phyloP scores from a whole-genome alignment of 2,329 filamentous ascomycete genomes.

The Boeremia lycopersici region DNA sequence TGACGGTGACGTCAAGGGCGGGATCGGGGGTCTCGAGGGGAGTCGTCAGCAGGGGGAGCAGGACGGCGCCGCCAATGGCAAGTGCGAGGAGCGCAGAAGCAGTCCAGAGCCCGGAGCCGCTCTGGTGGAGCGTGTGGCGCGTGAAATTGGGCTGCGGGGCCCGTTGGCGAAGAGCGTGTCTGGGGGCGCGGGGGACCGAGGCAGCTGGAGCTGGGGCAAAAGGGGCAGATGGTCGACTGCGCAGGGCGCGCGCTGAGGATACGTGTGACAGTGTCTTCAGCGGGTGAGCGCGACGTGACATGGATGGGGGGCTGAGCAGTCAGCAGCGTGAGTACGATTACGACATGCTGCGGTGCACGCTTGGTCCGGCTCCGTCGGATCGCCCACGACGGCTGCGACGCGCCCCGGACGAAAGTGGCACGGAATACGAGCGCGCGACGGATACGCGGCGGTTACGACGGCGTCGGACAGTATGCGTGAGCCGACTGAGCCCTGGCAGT shows the following conservation, averaged over 20 bases:
- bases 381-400: constrained; percentile 4
- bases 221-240: constrained; percentile 19
- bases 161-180: constrained; percentile 17
- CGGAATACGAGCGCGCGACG: too few species aligned
- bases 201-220: constrained; percentile 20
- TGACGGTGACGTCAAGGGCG: constrained; percentile 29
- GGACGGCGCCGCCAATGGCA: constrained; percentile 41
- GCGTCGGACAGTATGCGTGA: background rate
- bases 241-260: constrained; percentile 1
- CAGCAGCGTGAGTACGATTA: constrained; percentile 12
- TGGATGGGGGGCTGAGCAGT: constrained; percentile 17
- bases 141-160: background rate
- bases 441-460: too few species aligned
- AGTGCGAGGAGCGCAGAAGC: constrained; percentile 37
- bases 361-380: constrained; percentile 15
- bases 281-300: constrained; percentile 14
- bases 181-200: constrained; percentile 13
- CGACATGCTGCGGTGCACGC: constrained; percentile 11
- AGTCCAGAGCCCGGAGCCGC: constrained; percentile 35
- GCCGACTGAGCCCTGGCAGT: background rate
- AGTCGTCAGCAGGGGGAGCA: constrained; percentile 29
- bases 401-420: background rate
- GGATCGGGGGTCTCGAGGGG: background rate
- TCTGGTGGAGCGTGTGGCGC: constrained; percentile 19
- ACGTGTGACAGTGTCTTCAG: constrained; percentile 13